Conservation (phyloP, 1,139 yeast genomes). For the Suhomyces choctaworum region DNA sequence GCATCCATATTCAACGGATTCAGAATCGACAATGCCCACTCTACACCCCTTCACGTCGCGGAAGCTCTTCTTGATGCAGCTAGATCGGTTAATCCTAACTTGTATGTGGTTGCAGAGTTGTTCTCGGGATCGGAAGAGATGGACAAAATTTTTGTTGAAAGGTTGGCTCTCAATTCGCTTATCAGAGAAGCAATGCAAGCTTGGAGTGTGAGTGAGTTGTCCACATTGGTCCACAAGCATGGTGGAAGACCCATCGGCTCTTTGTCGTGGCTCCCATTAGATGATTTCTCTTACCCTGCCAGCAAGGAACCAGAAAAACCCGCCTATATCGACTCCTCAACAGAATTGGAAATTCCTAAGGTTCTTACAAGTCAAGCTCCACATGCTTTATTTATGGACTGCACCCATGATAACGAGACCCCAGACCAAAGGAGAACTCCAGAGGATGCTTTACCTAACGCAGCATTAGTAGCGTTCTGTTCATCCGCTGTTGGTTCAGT, state of each 20-base stretch:
- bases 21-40: constrained; percentile 92
- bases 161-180: constrained; percentile 82
- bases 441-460: constrained; percentile 92
- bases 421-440: constrained; percentile 88
- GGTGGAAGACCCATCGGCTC: constrained; percentile 98
- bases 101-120: constrained; percentile 91
- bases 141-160: constrained; percentile 88
- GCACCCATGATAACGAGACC: constrained; percentile 93
- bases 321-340: constrained; percentile 39
- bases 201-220: constrained; percentile 82
- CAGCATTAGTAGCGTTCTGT: constrained; percentile 91
- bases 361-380: constrained; percentile 68
- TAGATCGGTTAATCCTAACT: constrained; percentile 75
- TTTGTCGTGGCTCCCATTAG: constrained; percentile 72
- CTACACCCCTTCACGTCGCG: constrained; percentile 95
- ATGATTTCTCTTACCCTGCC: constrained; percentile 68
- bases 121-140: constrained; percentile 90
- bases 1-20: constrained; percentile 86
- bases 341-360: constrained; percentile 65
- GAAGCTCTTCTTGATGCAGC: constrained; percentile 87
- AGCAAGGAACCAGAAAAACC: constrained; percentile 35
- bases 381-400: constrained; percentile 95
- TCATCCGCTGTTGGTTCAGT: constrained; percentile 94
- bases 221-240: constrained; percentile 83
- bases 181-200: constrained; percentile 98